Evolutionary conservation across 1,284 basidiomycete species (phyloP).

Genomic region (Irpex sp.): DNA sequence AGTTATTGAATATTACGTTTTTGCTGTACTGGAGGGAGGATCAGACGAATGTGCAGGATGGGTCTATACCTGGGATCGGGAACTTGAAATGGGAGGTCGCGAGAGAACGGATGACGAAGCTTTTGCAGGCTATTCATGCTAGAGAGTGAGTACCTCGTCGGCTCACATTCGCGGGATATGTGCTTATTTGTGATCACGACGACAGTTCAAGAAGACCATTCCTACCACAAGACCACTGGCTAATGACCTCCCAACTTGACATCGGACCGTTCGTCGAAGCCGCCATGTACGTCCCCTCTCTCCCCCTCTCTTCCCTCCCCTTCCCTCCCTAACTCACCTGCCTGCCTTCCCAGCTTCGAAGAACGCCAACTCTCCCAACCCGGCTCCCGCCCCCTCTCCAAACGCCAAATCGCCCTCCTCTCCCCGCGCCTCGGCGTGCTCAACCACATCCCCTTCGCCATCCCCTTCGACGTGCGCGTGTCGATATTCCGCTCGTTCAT

Average conservation of each 20-base stretch:
- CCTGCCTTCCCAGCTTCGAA: slow-evolving; percentile 40
- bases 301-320: background rate
- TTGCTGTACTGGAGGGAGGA: slow-evolving; percentile 75
- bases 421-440: slow-evolving; percentile 87
- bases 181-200: slow-evolving; percentile 7
- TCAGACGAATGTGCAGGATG: slow-evolving; percentile 34
- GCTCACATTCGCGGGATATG: background rate
- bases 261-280: slow-evolving; percentile 87
- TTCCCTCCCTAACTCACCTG: background rate
- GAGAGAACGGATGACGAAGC: slow-evolving; percentile 67
- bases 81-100: slow-evolving; percentile 55
- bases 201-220: slow-evolving; percentile 77
- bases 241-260: slow-evolving; percentile 74
- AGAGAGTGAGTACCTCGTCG: slow-evolving; percentile 61
- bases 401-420: slow-evolving; percentile 67
- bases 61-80: slow-evolving; percentile 37
- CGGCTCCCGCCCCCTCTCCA: slow-evolving; percentile 41
- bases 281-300: slow-evolving; percentile 56
- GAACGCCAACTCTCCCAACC: slow-evolving; percentile 44
- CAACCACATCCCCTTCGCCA: slow-evolving; percentile 95
- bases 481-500: slow-evolving; percentile 87
- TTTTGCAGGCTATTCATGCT: slow-evolving; percentile 76
- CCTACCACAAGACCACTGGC: slow-evolving; percentile 82
- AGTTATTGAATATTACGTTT: slow-evolving; percentile 77
- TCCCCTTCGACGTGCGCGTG: slow-evolving; percentile 90